phyloP scores from a whole-genome alignment of 768 basidiomycete genomes.

The Lepiota subincarnata region DNA sequence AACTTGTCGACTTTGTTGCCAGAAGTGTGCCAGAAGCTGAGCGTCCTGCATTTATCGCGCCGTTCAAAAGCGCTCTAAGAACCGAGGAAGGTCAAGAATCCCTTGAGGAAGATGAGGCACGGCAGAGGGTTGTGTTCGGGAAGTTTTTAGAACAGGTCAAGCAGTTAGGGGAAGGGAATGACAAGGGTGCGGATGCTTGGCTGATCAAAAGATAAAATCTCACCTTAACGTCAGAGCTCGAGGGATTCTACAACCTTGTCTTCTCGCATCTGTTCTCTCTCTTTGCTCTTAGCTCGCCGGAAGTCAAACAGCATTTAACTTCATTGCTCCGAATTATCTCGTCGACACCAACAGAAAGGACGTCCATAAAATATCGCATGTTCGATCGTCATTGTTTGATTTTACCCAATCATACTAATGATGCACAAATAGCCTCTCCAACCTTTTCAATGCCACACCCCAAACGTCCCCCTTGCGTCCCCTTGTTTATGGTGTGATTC shows the following conservation, averaged over 20 bases:
- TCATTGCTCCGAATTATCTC: slow-evolving; percentile 53
- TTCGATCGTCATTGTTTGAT: slow-evolving; percentile 30
- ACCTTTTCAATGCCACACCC: slow-evolving; percentile 76
- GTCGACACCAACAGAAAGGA: slow-evolving; percentile 46
- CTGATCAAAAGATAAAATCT: slow-evolving; percentile 9
- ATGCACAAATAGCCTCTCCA: slow-evolving; percentile 54
- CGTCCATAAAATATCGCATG: slow-evolving; percentile 75
- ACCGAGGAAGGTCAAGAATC: slow-evolving; percentile 48
- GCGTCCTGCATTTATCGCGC: slow-evolving; percentile 54
- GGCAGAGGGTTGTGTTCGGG: slow-evolving; percentile 51
- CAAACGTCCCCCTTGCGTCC: slow-evolving; percentile 61
- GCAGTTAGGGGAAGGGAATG: slow-evolving; percentile 69
- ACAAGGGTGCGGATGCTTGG: slow-evolving; percentile 54
- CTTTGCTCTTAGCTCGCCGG: slow-evolving; percentile 50
- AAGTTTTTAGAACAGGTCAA: slow-evolving; percentile 61
- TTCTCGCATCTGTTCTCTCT: slow-evolving; percentile 68
- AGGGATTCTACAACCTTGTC: slow-evolving; percentile 85
- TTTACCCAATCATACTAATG: slow-evolving; percentile 4
- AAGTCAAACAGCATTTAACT: slow-evolving; percentile 47
- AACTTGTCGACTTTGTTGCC: slow-evolving; percentile 72
- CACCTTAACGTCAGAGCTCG: slow-evolving; percentile 43
- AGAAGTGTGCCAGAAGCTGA: slow-evolving; percentile 67
- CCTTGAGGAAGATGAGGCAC: slow-evolving; percentile 49
- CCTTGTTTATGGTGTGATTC: slow-evolving; percentile 56
- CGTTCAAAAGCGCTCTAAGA: slow-evolving; percentile 60